These are phyloP conservation scores for Firmiana major DNA, from an alignment of 345 rosid species.

Conservation along the genomic window DNA sequence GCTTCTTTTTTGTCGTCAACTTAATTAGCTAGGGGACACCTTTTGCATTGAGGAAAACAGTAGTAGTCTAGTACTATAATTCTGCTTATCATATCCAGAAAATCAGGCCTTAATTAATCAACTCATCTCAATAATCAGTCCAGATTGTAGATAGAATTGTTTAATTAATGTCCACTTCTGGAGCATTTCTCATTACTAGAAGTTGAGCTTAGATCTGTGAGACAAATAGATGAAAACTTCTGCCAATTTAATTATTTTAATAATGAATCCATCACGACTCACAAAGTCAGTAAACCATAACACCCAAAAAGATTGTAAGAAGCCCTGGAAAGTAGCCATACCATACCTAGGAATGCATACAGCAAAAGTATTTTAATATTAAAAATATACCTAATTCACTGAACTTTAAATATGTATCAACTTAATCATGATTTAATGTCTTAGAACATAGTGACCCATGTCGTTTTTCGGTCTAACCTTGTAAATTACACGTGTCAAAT, in stretches of 20 bases:
- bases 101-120: not conserved
- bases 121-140: not conserved
- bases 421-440: not conserved
- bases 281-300: not conserved
- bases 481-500: conserved; percentile 14
- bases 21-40: not conserved
- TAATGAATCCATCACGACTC: not conserved
- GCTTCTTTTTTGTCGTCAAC: not conserved
- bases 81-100: not conserved
- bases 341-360: conserved; percentile 8
- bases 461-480: conserved; percentile 11
- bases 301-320: not conserved
- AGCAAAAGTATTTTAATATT: not conserved
- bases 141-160: not conserved
- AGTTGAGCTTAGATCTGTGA: not conserved
- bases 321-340: too few relatives aligned
- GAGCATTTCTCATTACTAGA: not conserved
- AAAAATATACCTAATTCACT: not conserved
- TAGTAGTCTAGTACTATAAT: not conserved
- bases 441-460: conserved; percentile 30
- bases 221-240: not conserved
- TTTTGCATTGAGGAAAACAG: not conserved
- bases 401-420: not conserved
- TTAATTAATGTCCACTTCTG: not conserved
- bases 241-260: too few relatives aligned